phyloP scores from a whole-genome alignment of 2,329 filamentous ascomycete species.

The Septoria petroselini region DNA sequence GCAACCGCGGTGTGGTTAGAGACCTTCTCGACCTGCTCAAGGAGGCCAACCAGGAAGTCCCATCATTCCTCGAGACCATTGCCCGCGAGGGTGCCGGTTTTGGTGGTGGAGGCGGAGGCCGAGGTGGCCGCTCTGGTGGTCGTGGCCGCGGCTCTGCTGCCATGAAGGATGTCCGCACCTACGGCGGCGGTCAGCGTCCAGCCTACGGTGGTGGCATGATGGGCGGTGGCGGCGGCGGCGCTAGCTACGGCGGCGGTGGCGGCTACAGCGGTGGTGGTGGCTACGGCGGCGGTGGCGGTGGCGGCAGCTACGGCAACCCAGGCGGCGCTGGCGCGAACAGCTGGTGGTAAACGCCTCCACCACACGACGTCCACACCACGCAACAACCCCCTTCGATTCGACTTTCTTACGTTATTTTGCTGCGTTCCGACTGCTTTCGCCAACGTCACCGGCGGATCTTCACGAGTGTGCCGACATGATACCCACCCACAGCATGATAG shows the following conservation, averaged over 20 bases:
- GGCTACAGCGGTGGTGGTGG: constrained; percentile 54
- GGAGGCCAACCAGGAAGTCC: constrained; percentile 97
- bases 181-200: constrained; percentile 44
- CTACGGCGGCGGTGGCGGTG: constrained; percentile 49
- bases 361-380: constrained; percentile 11
- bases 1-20: constrained; percentile 95
- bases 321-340: constrained; percentile 26
- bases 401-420: constrained; percentile 13
- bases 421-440: constrained; percentile 22
- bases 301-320: constrained; percentile 37
- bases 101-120: constrained; percentile 64
- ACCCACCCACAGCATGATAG: constrained; percentile 31
- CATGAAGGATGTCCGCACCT: constrained; percentile 80
- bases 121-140: constrained; percentile 59
- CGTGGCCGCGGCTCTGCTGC: constrained; percentile 66
- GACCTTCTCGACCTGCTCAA: constrained; percentile 97
- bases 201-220: constrained; percentile 64
- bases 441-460: constrained; percentile 26
- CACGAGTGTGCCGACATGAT: constrained; percentile 29
- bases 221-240: constrained; percentile 47
- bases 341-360: constrained; percentile 28
- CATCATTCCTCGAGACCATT: constrained; percentile 91
- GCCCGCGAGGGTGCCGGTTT: constrained; percentile 86
- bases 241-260: constrained; percentile 52
- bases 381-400: constrained; percentile 11